These are phyloP conservation scores for Symbiodinium pilosum DNA, from an alignment of 73 alveolate genomes.

Conservation along the genomic window DNA sequence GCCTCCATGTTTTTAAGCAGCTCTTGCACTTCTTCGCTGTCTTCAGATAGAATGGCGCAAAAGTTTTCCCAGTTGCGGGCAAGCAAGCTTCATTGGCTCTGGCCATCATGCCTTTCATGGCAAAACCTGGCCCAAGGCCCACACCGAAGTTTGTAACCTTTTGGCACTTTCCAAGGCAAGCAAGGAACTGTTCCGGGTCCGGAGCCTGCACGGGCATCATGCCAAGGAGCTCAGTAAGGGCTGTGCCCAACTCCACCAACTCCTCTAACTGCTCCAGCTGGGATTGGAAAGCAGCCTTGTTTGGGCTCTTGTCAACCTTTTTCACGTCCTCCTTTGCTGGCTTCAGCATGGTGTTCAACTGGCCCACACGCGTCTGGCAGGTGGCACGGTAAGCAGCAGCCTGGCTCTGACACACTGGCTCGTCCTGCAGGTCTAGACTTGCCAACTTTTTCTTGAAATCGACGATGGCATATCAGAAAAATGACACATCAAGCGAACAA, in stretches of 20 bases:
- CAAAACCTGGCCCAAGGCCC: constrained; percentile 14
- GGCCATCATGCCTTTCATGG: neutral
- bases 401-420: neutral
- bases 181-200: constrained; percentile 28
- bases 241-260: neutral
- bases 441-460: neutral
- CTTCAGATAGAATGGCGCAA: neutral
- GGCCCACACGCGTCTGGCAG: neutral
- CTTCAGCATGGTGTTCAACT: neutral
- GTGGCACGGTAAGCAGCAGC: neutral
- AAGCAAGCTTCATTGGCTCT: neutral
- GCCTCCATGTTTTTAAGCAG: neutral
- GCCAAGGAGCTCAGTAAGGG: neutral
- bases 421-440: neutral
- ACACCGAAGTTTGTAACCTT: too few species aligned
- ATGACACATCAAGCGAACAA: too few species aligned
- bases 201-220: neutral
- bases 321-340: constrained; percentile 1
- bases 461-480: neutral
- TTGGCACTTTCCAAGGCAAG: neutral
- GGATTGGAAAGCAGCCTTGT: neutral
- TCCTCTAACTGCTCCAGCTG: neutral
- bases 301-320: neutral
- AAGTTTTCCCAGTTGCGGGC: too few species aligned
- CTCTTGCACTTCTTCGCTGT: neutral